Conservation (phyloP, 257 asterid genomes). For the Cynanchum wilfordii region DNA sequence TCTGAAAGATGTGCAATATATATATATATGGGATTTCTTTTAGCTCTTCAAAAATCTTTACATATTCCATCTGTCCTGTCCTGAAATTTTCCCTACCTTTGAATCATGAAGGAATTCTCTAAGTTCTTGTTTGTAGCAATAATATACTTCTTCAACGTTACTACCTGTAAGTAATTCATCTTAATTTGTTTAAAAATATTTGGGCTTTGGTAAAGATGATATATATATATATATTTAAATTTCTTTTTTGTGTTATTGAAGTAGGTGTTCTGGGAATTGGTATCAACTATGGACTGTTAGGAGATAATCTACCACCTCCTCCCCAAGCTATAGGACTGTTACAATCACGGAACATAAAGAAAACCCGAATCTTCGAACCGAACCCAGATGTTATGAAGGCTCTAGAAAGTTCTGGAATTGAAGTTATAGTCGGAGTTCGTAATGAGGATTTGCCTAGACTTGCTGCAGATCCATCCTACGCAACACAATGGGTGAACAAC, state of each 20-base stretch:
- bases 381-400: constrained; percentile 26
- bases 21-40: too few relatives aligned
- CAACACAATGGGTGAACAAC: constrained; percentile 28
- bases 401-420: constrained; percentile 24
- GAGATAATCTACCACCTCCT: constrained; percentile 35
- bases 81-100: neutral
- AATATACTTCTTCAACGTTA: neutral
- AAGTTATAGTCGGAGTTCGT: constrained; percentile 22
- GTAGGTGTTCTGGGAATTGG: constrained; percentile 33
- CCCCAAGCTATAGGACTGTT: constrained; percentile 15
- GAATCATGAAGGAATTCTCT: neutral
- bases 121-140: neutral
- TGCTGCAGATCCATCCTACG: constrained; percentile 21
- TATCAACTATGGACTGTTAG: constrained; percentile 37
- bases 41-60: too few relatives aligned
- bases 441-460: constrained; percentile 32
- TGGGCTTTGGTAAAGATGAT: too few relatives aligned
- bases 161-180: neutral
- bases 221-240: neutral
- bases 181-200: neutral
- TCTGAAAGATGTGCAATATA: too few relatives aligned
- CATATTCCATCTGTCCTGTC: too few relatives aligned
- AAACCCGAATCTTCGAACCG: constrained; percentile 30
- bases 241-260: too few relatives aligned
- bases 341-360: constrained; percentile 16